These are phyloP conservation scores for Trichoderma sp. DNA, from an alignment of 2,329 filamentous ascomycete genomes.

Conservation along the genomic window DNA sequence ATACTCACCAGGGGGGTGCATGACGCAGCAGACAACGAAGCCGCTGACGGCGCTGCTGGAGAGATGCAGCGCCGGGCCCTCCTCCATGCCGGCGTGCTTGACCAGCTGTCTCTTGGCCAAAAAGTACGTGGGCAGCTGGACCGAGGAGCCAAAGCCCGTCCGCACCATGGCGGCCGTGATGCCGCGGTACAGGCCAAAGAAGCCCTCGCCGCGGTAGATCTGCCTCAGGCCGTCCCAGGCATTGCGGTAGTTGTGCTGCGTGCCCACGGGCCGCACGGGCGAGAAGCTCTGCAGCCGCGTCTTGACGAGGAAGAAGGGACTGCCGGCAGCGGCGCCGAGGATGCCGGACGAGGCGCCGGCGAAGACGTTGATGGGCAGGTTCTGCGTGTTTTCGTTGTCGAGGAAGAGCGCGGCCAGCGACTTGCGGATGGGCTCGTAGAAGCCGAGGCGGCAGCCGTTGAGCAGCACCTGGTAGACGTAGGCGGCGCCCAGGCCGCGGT, in stretches of 20 bases:
- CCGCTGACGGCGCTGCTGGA: conserved; percentile 86
- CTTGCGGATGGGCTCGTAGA: conserved; percentile 92
- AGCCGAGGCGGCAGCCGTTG: conserved; percentile 93
- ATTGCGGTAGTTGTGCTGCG: conserved; percentile 91
- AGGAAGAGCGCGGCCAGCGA: conserved; percentile 69
- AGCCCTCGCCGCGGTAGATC: conserved; percentile 77
- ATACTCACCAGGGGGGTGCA: conserved; percentile 85
- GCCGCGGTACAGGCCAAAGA: conserved; percentile 83
- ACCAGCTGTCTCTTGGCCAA: conserved; percentile 88
- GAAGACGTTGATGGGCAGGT: conserved; percentile 88
- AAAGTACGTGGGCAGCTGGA: conserved; percentile 97
- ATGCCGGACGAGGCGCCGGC: conserved; percentile 87
- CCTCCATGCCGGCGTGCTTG: conserved; percentile 82
- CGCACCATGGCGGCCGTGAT: conserved; percentile 93
- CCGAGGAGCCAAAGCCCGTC: conserved; percentile 92
- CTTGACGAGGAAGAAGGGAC: conserved; percentile 97
- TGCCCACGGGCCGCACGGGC: conserved; percentile 88
- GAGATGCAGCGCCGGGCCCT: conserved; percentile 86
- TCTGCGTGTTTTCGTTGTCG: conserved; percentile 74
- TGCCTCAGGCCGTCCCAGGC: conserved; percentile 78
- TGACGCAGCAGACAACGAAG: conserved; percentile 95
- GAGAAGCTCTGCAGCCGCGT: conserved; percentile 93
- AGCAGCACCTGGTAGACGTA: conserved; percentile 96
- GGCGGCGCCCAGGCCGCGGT: conserved; percentile 86
- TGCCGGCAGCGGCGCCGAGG: conserved; percentile 87